Conservation (phyloP, 306 rosid species). For the Parietaria judaica region DNA sequence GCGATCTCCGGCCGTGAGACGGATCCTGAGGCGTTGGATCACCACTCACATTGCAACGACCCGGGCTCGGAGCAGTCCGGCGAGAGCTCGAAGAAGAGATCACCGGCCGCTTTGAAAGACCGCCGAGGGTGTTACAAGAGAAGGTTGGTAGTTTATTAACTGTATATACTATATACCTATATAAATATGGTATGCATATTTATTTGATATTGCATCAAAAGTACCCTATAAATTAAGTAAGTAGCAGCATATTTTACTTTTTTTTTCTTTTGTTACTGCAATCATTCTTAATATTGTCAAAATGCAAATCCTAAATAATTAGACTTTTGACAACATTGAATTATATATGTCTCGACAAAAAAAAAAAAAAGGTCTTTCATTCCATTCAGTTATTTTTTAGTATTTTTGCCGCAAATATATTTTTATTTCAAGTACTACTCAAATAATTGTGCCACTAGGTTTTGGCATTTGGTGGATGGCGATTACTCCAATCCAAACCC, state of each 20-base stretch:
- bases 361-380: too few relatives aligned
- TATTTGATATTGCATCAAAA: too few relatives aligned
- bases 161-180: background rate
- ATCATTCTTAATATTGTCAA: too few relatives aligned
- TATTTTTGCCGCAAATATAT: too few relatives aligned
- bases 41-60: slow-evolving; percentile 31
- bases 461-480: background rate
- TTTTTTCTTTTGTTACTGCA: too few relatives aligned
- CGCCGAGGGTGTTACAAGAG: slow-evolving; percentile 66
- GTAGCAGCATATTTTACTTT: too few relatives aligned
- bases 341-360: too few relatives aligned
- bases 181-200: too few relatives aligned
- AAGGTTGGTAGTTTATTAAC: slow-evolving; percentile 33
- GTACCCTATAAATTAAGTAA: background rate
- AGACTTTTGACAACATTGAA: too few relatives aligned
- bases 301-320: too few relatives aligned
- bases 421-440: too few relatives aligned
- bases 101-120: slow-evolving; percentile 25
- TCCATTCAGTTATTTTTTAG: too few relatives aligned
- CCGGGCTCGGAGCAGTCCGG: slow-evolving; percentile 33
- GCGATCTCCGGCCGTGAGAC: background rate
- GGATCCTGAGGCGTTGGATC: slow-evolving; percentile 13
- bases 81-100: slow-evolving; percentile 27
- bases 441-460: background rate
- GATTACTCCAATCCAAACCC: background rate